phyloP scores from a whole-genome alignment of 73 alveolate species.

The Tetrahymena thermophila region DNA sequence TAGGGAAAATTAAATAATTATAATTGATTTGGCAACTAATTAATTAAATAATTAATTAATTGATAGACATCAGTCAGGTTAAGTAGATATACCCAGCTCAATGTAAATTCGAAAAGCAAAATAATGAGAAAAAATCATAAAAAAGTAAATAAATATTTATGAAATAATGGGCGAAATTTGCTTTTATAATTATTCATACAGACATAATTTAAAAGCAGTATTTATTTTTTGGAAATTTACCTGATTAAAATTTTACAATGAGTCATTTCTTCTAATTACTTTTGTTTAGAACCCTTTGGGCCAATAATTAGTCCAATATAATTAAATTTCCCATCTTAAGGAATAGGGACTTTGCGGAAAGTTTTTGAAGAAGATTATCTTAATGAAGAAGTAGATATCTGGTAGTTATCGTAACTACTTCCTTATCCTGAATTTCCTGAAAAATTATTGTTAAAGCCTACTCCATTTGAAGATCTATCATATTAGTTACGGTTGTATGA shows the following conservation, averaged over 20 bases:
- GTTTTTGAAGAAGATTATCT: slow-evolving; percentile 39
- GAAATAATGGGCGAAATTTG: not conserved
- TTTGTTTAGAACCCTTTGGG: slow-evolving; percentile 90
- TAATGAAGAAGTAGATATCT: not conserved
- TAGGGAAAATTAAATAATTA: not conserved
- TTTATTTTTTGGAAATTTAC: not conserved
- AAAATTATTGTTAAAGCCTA: not conserved
- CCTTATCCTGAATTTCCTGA: not conserved
- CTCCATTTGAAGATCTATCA: not conserved
- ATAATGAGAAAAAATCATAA: too few relatives aligned
- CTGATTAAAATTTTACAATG: slow-evolving; percentile 80
- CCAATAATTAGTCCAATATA: slow-evolving; percentile 95
- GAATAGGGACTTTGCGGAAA: slow-evolving; percentile 81
- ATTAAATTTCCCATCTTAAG: slow-evolving; percentile 84
- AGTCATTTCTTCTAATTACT: slow-evolving; percentile 84
- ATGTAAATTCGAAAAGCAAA: not conserved
- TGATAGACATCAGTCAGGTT: not conserved
- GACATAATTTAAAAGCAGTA: not conserved
- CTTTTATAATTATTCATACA: not conserved
- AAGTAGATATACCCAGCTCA: not conserved
- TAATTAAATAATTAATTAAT: too few relatives aligned
- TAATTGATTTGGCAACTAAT: too few relatives aligned
- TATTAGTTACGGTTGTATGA: not conserved
- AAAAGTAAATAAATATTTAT: too few relatives aligned
- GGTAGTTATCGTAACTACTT: not conserved